Evolutionary conservation across 441 rosid species (phyloP), one percentile per base, ranked within the genome.

Genomic region (Mallotus japonicus): DNA sequence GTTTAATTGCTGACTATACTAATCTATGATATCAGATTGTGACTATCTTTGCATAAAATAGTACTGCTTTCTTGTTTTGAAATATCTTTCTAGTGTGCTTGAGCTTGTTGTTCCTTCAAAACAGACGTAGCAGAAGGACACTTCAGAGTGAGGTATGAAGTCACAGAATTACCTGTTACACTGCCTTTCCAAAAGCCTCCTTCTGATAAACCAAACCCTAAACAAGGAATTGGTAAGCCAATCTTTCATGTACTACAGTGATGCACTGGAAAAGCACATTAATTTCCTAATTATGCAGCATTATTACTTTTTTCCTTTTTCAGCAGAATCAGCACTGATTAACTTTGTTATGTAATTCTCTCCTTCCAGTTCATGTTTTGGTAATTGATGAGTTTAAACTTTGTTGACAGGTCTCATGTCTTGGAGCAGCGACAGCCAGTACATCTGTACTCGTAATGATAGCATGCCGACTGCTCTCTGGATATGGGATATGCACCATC

Each of bases 351-450:
- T 10, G 53, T 49, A 15, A 34, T 15, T 32, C 46, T 61, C 49
- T 51, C 32, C 9, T 55, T 50, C 56, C 11, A 11, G 24, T 67
- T 16, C n/a, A 50, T 51, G 2, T 10, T 59, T 11, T 47, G 6
- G 17, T 61, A n/a, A 32, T 37, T 34, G 13, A 64, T 40, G 67
- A 53, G 42, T 17, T 54, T 72, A 37, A 53, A 5, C 54, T 63
- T 63, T 42, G 6, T 76, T 61, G 8, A 24, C 84, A 92, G 99
- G 98, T 73, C 89, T 93, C 72, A 70, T 93, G 80, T 89, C 97
- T 19, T 95, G 99, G 99, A 95, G 98, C 89, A 88, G 78, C 51
- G 98, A 93, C 73, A 90, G 97, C 84, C 95, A 79, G 55, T 95
- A 87, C 76, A 85, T 91, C 47, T 93, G 90, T 74, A 93, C 98